Base-by-base conservation (phyloP, 1,284 basidiomycete genomes). In the Lignosus rhinocerotis region DNA sequence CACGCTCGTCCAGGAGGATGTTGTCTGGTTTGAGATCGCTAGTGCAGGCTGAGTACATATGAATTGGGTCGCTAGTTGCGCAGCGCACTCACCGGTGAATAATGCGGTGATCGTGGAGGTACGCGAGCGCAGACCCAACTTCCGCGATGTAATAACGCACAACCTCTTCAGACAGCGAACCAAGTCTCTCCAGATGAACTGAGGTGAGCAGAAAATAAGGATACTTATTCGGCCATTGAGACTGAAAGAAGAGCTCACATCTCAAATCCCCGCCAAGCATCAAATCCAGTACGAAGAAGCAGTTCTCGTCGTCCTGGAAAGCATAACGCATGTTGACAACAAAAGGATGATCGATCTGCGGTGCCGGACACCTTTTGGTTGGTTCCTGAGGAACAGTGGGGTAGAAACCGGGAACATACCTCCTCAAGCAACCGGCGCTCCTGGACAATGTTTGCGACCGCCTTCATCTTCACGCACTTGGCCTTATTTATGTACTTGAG, bases 401-500 rank as follows among this genome's bases (percentile, higher is more conserved):
- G 31, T 25, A 36, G n/a, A 12, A 19, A 36, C 25, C 43, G 12
- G 14, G 62, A 17, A 71, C 82, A 52, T 57, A 90, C 92, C 84
- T 96, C 94, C 75, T 96, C 94, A 39, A 96, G 79, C 51, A 96
- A 76, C 56, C 92, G 81, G 46, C 94, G 83, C 75, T 96, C 96
- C 75, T 98, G 96, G 54, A 98, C 93, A 68, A 94, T 92, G 73
- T 98, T 97, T 38, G 93, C 92, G 6, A 96, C 86, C 6, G 95
- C 93, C 73, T 90, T 93, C 80, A 96, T 94, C 75, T 90, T 91
- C 65, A 95, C 89, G 75, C 94, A 96, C 73, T 87, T 82, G 46
- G 90, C 82, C 76, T 98, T 98, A 78, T 98, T 95, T 79, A 98
- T 96, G 77, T 98, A 98, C 72, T 98, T 98, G 75, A 98, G 87